These are phyloP conservation scores for Penicillium sp. DNA, from an alignment of 2,329 filamentous ascomycete species.

Conservation along the genomic window DNA sequence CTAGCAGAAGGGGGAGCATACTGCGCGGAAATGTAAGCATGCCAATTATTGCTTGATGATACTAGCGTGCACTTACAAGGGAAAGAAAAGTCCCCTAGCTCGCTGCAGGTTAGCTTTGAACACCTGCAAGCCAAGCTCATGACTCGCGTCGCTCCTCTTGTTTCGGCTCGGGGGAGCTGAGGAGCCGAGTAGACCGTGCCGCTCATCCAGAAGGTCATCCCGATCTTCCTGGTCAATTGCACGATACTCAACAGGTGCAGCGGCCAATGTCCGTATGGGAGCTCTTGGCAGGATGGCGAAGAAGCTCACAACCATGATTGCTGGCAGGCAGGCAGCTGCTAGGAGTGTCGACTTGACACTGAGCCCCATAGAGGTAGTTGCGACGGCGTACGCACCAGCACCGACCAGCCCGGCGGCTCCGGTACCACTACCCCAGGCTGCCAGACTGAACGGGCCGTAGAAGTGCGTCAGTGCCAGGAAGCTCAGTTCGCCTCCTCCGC, in stretches of 20 bases:
- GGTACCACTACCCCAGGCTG: constrained; percentile 86
- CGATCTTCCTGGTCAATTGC: no score
- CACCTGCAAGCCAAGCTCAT: no score
- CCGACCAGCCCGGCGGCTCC: constrained; percentile 81
- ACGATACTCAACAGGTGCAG: no score
- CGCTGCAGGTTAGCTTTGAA: no score
- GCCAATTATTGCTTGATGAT: no score
- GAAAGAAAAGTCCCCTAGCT: constrained; percentile 61
- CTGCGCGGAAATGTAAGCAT: no score
- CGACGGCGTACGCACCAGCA: constrained; percentile 74
- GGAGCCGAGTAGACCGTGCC: no score
- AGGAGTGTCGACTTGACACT: constrained; percentile 66
- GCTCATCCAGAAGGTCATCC: no score
- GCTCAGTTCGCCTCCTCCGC: constrained; percentile 78
- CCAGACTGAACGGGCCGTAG: constrained; percentile 78
- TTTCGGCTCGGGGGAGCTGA: no score
- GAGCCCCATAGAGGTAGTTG: constrained; percentile 69
- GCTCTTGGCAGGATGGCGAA: constrained; percentile 68
- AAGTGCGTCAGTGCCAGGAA: constrained; percentile 88
- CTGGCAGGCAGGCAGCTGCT: constrained; percentile 67
- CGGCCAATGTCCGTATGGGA: no score
- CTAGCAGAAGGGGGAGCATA: constrained; percentile 84
- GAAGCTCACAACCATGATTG: constrained; percentile 73
- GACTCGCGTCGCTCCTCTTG: no score
- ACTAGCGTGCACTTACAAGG: constrained; percentile 48